phyloP scores from a whole-genome alignment of 164 flowering plant genomes.

The Vitis cinerea region DNA sequence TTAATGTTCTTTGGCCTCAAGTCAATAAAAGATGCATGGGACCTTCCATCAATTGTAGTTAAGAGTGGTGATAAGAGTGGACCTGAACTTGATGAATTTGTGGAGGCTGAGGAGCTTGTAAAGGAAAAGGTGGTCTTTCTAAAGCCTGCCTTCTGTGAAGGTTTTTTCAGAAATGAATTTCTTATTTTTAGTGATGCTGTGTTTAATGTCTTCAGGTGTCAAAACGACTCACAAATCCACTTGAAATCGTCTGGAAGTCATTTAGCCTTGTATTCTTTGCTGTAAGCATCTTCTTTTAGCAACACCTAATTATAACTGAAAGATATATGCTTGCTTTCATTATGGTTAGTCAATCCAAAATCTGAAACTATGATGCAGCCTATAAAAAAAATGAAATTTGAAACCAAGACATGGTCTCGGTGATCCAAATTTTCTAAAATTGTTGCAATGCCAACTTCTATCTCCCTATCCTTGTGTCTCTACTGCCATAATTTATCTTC shows the following conservation, averaged over 20 bases:
- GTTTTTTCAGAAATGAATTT: not conserved
- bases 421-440: too few species aligned
- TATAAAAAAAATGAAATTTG: too few species aligned
- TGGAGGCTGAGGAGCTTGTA: constrained; percentile 97
- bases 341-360: too few species aligned
- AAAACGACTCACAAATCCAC: constrained; percentile 70
- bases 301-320: not conserved
- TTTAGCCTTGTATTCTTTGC: constrained; percentile 96
- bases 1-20: constrained; percentile 87
- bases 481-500: too few species aligned
- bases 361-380: too few species aligned
- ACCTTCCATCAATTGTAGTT: constrained; percentile 59
- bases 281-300: constrained; percentile 43
- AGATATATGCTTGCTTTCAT: not conserved
- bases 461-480: too few species aligned
- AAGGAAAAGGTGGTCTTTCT: constrained; percentile 70
- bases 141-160: not conserved
- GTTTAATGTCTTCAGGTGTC: constrained; percentile 53
- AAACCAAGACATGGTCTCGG: too few species aligned
- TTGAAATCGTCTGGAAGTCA: constrained; percentile 92
- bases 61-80: constrained; percentile 43
- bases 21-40: constrained; percentile 96
- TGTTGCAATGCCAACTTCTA: too few species aligned
- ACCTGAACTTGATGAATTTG: constrained; percentile 76
- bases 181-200: not conserved